Evolutionary conservation across 2,329 filamentous ascomycete genomes (phyloP).

Genomic region (Fusarium cyanostomum): DNA sequence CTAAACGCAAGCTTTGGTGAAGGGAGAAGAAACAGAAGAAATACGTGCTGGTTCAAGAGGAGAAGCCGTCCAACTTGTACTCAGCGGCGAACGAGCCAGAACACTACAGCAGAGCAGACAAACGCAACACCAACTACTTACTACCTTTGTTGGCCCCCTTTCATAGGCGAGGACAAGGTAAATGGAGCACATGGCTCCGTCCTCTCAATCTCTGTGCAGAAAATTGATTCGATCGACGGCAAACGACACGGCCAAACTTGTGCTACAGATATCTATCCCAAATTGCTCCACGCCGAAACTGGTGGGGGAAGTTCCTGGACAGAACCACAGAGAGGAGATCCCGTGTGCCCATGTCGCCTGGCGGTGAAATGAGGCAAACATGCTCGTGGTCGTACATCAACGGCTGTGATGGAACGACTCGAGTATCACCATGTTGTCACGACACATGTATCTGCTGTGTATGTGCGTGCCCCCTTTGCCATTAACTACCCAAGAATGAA

Average conservation of each 20-base stretch:
- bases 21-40: background rate
- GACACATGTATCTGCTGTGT: conserved; percentile 20
- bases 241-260: conserved; percentile 33
- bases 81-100: conserved; percentile 12
- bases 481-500: background rate
- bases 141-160: conserved; percentile 10
- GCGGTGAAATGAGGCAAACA: conserved; percentile 43
- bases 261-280: conserved; percentile 28
- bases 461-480: conserved; percentile 1
- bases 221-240: conserved; percentile 31
- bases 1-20: background rate
- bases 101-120: conserved; percentile 18
- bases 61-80: conserved; percentile 32
- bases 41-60: background rate
- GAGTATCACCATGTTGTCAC: conserved; percentile 33
- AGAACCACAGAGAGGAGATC: conserved; percentile 20
- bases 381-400: conserved; percentile 38
- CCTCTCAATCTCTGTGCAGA: background rate
- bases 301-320: conserved; percentile 26
- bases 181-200: conserved; percentile 14
- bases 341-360: conserved; percentile 21
- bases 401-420: conserved; percentile 34
- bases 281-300: conserved; percentile 26
- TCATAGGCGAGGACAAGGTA: conserved; percentile 7
- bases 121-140: conserved; percentile 12